phyloP scores from a whole-genome alignment of 2,329 filamentous ascomycete species.

The Colletotrichum agaves region DNA sequence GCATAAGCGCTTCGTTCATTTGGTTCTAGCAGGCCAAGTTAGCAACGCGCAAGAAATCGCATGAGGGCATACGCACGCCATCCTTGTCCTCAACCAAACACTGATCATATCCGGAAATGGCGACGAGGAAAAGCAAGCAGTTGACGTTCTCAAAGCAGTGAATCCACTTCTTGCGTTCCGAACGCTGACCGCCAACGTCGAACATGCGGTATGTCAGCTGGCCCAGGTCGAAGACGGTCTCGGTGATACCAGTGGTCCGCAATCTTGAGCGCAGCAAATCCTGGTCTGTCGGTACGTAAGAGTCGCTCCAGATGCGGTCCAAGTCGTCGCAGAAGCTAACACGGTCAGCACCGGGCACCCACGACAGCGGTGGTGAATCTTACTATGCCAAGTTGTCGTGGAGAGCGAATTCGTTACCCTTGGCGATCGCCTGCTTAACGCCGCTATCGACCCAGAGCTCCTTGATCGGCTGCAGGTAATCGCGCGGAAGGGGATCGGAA shows the following conservation, averaged over 20 bases:
- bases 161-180: slow-evolving; percentile 97
- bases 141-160: slow-evolving; percentile 96
- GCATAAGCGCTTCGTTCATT: slow-evolving; percentile 91
- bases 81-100: slow-evolving; percentile 96
- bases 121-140: slow-evolving; percentile 90
- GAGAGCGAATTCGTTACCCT: slow-evolving; percentile 95
- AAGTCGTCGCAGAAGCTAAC: slow-evolving; percentile 83
- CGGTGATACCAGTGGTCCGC: slow-evolving; percentile 94
- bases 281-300: slow-evolving; percentile 91
- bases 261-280: slow-evolving; percentile 91
- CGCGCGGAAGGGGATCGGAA: slow-evolving; percentile 81
- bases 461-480: slow-evolving; percentile 85
- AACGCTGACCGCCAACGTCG: slow-evolving; percentile 91
- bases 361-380: slow-evolving; percentile 47
- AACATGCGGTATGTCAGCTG: slow-evolving; percentile 97
- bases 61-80: slow-evolving; percentile 70
- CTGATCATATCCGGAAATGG: slow-evolving; percentile 96
- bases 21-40: slow-evolving; percentile 70
- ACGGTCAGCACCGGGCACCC: slow-evolving; percentile 8
- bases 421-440: slow-evolving; percentile 86
- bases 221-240: slow-evolving; percentile 92
- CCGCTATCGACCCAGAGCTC: slow-evolving; percentile 85
- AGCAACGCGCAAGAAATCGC: slow-evolving; percentile 28
- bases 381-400: slow-evolving; percentile 97
- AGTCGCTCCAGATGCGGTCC: slow-evolving; percentile 78